Base-by-base conservation (phyloP, 2,329 filamentous ascomycete species). In the Elsinoe batatas region DNA sequence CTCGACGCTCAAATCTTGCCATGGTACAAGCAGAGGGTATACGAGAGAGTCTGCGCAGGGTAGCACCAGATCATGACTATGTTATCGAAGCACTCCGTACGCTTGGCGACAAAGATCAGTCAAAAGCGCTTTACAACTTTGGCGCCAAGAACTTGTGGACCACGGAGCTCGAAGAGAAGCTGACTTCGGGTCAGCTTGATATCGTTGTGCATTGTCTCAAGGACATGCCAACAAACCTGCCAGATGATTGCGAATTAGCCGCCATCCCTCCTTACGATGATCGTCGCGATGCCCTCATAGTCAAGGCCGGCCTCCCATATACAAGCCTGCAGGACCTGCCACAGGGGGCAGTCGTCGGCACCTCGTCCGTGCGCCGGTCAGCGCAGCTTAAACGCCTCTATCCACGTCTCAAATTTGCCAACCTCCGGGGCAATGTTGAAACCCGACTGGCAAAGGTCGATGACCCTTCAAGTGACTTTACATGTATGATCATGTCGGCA, bases 71-170 rank as follows among this genome's bases (percentile, higher is more conserved):
- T 49, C 70, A 81, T 63, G 74, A 77, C 38, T 94, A 88, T 71
- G 79, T 83, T 61, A 83, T 93, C 59, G 80, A 85, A 64, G 82
- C 86, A 58, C 85, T 91, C 72, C 82, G 85, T 61, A 87, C 88
- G 10, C 80, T 84, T 53, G 91, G 89, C 59, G 91, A 96, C 72
- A 84, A 85, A 70, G 88, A 96, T 75, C 90, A 93, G 72, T 79
- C 81, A 57, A 95, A 89, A 50, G 84, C 89, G 3, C 79, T 96
- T 51, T 87, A 90, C 67, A 85, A 88, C 63, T 84, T 95, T 67
- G 85, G 84, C 57, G 86, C 88, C 56, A 96, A 96, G 76, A 88
- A 87, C 57, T 75, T 96, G 58, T 97, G 91, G 91, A 96, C 91
- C 3, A 82, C 87, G 61, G 90, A 96, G 73, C 76, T 97, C 49